A percentile compares a stretch with the other conserved stretches of the same genome.
Evolutionary conservation across 2,329 filamentous ascomycete genomes (phyloP).

Genomic region (Fulvia fulva): DNA sequence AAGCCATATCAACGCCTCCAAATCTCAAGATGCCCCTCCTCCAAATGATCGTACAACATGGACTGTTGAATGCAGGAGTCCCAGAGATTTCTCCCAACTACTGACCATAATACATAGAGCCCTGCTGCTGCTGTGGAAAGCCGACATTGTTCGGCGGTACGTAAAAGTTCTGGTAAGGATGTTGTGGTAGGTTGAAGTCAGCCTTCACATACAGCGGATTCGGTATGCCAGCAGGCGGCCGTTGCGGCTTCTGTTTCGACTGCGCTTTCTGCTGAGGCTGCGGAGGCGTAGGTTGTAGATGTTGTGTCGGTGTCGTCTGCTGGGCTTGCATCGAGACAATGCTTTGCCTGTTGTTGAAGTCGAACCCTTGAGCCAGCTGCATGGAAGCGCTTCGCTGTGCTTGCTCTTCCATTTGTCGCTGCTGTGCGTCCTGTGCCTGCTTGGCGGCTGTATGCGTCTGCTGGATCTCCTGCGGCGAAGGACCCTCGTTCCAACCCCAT

Average conservation of each 20-base stretch:
- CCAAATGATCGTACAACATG: not conserved
- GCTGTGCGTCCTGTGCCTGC: slow-evolving; percentile 25
- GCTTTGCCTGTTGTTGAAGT: slow-evolving; percentile 21
- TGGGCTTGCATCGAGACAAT: slow-evolving; percentile 20
- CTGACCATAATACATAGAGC: slow-evolving; percentile 1
- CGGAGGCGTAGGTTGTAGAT: slow-evolving; percentile 24
- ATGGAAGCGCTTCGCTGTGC: slow-evolving; percentile 25
- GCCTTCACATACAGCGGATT: slow-evolving; percentile 69
- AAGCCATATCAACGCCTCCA: not conserved
- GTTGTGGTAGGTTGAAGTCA: slow-evolving; percentile 72
- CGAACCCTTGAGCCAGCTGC: slow-evolving; percentile 24
- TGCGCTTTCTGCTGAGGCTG: slow-evolving; percentile 17
- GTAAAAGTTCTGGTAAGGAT: slow-evolving; percentile 78
- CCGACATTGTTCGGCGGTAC: slow-evolving; percentile 54
- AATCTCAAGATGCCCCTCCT: not conserved
- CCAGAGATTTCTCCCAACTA: not conserved
- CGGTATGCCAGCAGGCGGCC: slow-evolving; percentile 50
- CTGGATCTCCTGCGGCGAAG: slow-evolving; percentile 36
- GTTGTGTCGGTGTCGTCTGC: slow-evolving; percentile 21
- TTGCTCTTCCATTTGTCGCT: slow-evolving; percentile 29
- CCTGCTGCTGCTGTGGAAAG: not conserved
- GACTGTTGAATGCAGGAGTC: not conserved
- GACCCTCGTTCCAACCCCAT: slow-evolving; percentile 68
- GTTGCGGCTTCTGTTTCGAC: slow-evolving; percentile 18
- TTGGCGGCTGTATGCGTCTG: slow-evolving; percentile 32